Base-by-base conservation (phyloP, 2,329 filamentous ascomycete genomes). In the Botrytis pseudocinerea region DNA sequence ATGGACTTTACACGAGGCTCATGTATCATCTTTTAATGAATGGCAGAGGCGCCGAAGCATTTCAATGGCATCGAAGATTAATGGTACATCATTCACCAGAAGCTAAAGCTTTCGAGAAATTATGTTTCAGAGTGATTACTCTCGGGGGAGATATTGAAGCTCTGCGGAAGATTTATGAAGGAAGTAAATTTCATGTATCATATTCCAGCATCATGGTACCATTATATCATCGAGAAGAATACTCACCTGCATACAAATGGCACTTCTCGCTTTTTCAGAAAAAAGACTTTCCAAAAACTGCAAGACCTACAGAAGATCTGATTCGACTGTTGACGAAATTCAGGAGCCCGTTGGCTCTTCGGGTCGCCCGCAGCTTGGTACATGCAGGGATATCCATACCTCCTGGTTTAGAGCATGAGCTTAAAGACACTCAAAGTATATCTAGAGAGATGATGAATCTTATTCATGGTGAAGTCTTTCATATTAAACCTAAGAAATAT, bases 401-500 rank as follows among this genome's bases (percentile, higher is more conserved):
- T 12, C 68, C 74, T 7, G 73, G 38, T 25, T 44, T 76, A 6
- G 64, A 74, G 42, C 54, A 60, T n/a, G 70, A 74, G 38, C 25
- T 76, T 20, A 64, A 75, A 28, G 61, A 73, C 2, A 71, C 75
- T 38, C 70, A 64, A 16, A 76, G 76, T 35, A 76, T 79, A 22
- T 79, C 79, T 10, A 71, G 80, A 18, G 80, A 81, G 69, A 77
- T 80, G 70, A 78, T 82, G 76, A 82, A 82, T 75, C 69, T 78
- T 35, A 74, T 78, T 63, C 78, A 80, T 75, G 78, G 78, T 54
- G 65, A 80, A 71, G 76, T 77, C 35, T 74, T 80, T 59, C 73
- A 78, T 63, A 76, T 81, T 10, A 71, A 78, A 32, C 81, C 79
- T 51, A 89, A 87, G 74, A 82, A 82, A 14, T 87, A 90, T 75